A percentile compares a stretch with the other conserved stretches of the same genome.
Evolutionary conservation across 805 yeast genomes (phyloP).

Genomic region (Candida suzukii): DNA sequence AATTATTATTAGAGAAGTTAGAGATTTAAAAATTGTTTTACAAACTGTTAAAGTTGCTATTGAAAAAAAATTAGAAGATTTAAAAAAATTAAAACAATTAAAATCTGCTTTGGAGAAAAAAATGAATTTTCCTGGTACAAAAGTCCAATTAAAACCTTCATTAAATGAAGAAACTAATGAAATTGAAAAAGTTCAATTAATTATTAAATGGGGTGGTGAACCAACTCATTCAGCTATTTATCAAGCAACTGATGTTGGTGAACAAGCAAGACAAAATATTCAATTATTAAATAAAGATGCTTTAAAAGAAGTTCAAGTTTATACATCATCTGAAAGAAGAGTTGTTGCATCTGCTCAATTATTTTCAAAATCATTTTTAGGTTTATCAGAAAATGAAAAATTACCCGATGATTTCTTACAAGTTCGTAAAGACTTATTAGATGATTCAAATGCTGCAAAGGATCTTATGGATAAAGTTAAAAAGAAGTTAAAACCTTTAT

Average conservation of each 20-base stretch:
- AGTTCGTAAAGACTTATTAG: constrained; percentile 83
- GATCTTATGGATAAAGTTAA: constrained; percentile 97
- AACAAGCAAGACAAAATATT: constrained; percentile 88
- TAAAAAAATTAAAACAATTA: constrained; percentile 65
- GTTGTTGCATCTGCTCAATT: constrained; percentile 89
- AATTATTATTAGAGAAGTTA: constrained; percentile 86
- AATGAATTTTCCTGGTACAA: constrained; percentile 89
- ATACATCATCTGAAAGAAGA: constrained; percentile 89
- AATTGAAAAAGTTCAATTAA: constrained; percentile 92
- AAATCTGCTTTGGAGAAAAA: constrained; percentile 84
- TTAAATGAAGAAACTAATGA: constrained; percentile 47
- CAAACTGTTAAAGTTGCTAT: constrained; percentile 80
- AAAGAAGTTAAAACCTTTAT: constrained; percentile 87
- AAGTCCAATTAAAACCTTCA: constrained; percentile 90
- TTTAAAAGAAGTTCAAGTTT: constrained; percentile 77
- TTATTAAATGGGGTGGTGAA: constrained; percentile 98
- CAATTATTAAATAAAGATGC: constrained; percentile 80
- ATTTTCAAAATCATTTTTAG: constrained; percentile 70
- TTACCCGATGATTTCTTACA: constrained; percentile 73
- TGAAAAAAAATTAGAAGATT: constrained; percentile 74
- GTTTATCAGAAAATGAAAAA: constrained; percentile 61
- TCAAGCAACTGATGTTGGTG: constrained; percentile 94
- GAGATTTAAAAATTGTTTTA: constrained; percentile 78
- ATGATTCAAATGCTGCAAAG: constrained; percentile 97
- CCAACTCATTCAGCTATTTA: constrained; percentile 96